Conservation (phyloP, 1,284 basidiomycete genomes). For the Pterulicium gracile region DNA sequence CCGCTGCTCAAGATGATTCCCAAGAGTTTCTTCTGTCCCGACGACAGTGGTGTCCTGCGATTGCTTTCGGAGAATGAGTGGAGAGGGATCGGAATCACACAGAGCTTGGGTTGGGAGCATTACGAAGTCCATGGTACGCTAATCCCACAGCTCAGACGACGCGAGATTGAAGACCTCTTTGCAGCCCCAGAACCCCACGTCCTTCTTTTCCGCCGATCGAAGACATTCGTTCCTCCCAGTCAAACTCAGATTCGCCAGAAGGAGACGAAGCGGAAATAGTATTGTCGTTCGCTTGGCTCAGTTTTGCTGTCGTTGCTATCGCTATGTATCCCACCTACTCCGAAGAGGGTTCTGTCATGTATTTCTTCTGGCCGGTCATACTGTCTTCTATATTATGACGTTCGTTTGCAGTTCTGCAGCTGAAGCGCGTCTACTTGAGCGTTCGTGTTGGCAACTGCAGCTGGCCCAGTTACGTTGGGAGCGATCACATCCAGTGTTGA, state of each 20-base stretch:
- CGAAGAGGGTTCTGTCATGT: too few relatives aligned
- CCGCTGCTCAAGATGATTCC: slow-evolving; percentile 81
- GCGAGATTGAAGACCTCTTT: neutral
- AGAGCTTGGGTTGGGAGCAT: slow-evolving; percentile 95
- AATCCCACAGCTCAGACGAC: too few relatives aligned
- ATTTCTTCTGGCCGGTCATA: too few relatives aligned
- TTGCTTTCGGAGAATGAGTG: slow-evolving; percentile 84
- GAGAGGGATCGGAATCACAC: slow-evolving; percentile 92
- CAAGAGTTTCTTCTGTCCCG: slow-evolving; percentile 69
- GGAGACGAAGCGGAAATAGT: slow-evolving; percentile 30
- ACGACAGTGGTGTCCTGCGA: slow-evolving; percentile 71
- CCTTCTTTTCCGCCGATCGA: slow-evolving; percentile 65
- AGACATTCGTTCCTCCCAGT: slow-evolving; percentile 46
- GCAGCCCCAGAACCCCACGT: slow-evolving; percentile 85
- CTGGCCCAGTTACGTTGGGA: too few relatives aligned
- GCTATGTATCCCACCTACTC: neutral
- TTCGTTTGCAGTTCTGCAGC: too few relatives aligned
- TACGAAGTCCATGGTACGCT: slow-evolving; percentile 94
- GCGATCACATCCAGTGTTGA: too few relatives aligned
- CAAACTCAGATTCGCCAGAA: slow-evolving; percentile 24
- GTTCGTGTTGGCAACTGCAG: too few relatives aligned
- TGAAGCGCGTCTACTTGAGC: too few relatives aligned
- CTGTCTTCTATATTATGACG: too few relatives aligned
- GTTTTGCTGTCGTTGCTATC: neutral
- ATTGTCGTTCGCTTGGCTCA: neutral